Evolutionary conservation across 306 rosid genomes (phyloP).

Genomic region (Hippophae gyantsensis): DNA sequence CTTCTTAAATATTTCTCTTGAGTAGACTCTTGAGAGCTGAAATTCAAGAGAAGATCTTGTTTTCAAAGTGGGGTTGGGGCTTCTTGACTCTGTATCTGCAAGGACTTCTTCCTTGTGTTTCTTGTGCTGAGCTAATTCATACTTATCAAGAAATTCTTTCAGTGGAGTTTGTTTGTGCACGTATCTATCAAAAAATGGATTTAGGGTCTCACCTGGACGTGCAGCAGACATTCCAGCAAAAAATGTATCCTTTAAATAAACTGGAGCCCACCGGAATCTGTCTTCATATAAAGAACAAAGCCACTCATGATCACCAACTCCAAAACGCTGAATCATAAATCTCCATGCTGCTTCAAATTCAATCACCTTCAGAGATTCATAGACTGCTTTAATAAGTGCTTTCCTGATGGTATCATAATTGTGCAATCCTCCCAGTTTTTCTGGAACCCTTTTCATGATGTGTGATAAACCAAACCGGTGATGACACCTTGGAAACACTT

Average conservation of each 20-base stretch:
- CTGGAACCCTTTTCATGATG: slow-evolving; percentile 79
- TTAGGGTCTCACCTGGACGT: slow-evolving; percentile 48
- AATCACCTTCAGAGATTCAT: slow-evolving; percentile 72
- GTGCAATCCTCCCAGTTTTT: slow-evolving; percentile 73
- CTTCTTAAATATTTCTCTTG: slow-evolving; percentile 59
- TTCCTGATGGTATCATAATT: slow-evolving; percentile 79
- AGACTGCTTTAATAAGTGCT: slow-evolving; percentile 57
- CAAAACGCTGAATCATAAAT: slow-evolving; percentile 69
- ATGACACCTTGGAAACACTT: slow-evolving; percentile 61
- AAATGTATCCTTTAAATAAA: slow-evolving; percentile 61
- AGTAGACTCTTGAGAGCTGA: slow-evolving; percentile 75
- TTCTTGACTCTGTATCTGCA: slow-evolving; percentile 82
- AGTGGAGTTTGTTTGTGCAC: slow-evolving; percentile 89
- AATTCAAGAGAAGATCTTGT: slow-evolving; percentile 83
- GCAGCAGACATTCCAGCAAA: slow-evolving; percentile 70
- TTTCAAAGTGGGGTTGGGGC: slow-evolving; percentile 53
- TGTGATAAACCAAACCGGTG: slow-evolving; percentile 78
- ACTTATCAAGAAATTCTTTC: slow-evolving; percentile 92
- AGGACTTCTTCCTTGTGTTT: slow-evolving; percentile 70
- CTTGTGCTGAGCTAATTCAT: slow-evolving; percentile 80
- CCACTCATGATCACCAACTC: slow-evolving; percentile 77
- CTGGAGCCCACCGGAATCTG: slow-evolving; percentile 73
- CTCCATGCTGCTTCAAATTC: slow-evolving; percentile 94
- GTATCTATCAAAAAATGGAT: slow-evolving; percentile 69
- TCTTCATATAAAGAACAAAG: slow-evolving; percentile 74